A percentile compares a stretch with the other conserved stretches of the same genome.
phyloP scores from a whole-genome alignment of 2,329 filamentous ascomycete genomes.

The Aspergillus sp. region DNA sequence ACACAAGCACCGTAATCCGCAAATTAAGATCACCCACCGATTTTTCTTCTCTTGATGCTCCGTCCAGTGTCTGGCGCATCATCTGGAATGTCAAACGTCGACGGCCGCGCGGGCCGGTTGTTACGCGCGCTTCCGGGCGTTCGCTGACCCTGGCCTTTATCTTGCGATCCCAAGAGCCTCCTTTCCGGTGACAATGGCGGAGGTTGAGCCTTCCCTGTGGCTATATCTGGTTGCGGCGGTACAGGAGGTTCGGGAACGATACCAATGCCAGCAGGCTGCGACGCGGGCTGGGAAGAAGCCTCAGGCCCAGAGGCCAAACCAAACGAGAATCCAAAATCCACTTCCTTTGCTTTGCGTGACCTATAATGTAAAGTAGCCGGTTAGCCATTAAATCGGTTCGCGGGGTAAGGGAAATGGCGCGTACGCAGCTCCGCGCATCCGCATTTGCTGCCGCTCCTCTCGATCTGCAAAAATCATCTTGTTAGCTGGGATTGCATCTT shows the following conservation, averaged over 20 bases:
- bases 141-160: constrained; percentile 6
- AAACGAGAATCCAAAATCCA: constrained; percentile 49
- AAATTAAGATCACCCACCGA: constrained; percentile 20
- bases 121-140: constrained; percentile 30
- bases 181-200: constrained; percentile 9
- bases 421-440: constrained; percentile 55
- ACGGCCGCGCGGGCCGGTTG: constrained; percentile 23
- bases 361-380: constrained; percentile 24
- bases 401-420: constrained; percentile 24
- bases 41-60: constrained; percentile 28
- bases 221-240: constrained; percentile 12
- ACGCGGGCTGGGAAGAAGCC: constrained; percentile 18
- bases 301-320: constrained; percentile 21
- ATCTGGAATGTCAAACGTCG: constrained; percentile 34
- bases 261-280: constrained; percentile 17
- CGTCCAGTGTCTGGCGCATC: constrained; percentile 19
- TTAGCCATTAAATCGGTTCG: constrained; percentile 20
- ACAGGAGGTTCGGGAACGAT: constrained; percentile 12
- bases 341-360: constrained; percentile 42
- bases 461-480: constrained; percentile 33
- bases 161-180: constrained; percentile 11
- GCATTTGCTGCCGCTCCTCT: constrained; percentile 53
- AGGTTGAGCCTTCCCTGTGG: constrained; percentile 6
- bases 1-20: not conserved
- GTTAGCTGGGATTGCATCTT: constrained; percentile 7